A percentile compares a stretch with the other conserved stretches of the same genome.
Conservation (phyloP, 1,284 basidiomycete species). For the Volvariella volvacea region DNA sequence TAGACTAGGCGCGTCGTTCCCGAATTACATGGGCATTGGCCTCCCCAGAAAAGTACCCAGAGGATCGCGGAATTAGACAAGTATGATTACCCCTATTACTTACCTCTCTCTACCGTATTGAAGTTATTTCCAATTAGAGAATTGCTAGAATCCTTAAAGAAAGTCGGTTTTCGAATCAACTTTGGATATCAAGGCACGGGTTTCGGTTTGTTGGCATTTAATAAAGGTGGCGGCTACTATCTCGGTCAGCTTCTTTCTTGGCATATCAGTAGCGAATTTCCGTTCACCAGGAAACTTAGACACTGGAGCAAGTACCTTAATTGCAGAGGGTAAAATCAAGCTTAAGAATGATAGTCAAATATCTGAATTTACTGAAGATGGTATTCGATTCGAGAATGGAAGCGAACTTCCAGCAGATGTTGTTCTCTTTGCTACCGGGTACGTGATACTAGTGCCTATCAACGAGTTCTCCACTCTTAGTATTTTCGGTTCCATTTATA, state of each 20-base stretch:
- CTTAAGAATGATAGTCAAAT: conserved; percentile 58
- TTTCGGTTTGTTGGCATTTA: conserved; percentile 18
- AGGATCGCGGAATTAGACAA: conserved; percentile 39
- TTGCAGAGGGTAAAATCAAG: conserved; percentile 66
- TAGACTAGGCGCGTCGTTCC: conserved; percentile 25
- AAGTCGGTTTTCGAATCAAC: conserved; percentile 50
- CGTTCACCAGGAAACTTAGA: conserved; percentile 30
- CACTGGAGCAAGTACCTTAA: conserved; percentile 55
- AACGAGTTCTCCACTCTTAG: no score
- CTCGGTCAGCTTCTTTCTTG: conserved; percentile 16
- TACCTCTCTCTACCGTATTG: background rate
- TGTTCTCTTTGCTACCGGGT: conserved; percentile 60
- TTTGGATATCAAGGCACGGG: conserved; percentile 47
- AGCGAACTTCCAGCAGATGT: conserved; percentile 54
- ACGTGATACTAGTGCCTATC: conserved; percentile 10
- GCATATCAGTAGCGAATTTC: background rate
- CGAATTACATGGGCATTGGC: conserved; percentile 12
- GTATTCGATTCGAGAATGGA: conserved; percentile 59
- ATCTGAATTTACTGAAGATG: conserved; percentile 40
- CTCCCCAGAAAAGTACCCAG: conserved; percentile 30
- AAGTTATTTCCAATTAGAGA: conserved; percentile 24
- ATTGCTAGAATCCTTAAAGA: conserved; percentile 43
- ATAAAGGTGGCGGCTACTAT: conserved; percentile 29
- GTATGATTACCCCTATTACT: conserved; percentile 11
- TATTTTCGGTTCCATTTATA: no score